Percentiles rank a stretch among this genome's conserved stretches.
These are phyloP conservation scores for Holtermanniella nyarrowii DNA, from an alignment of 768 basidiomycete genomes.

Conservation along the genomic window DNA sequence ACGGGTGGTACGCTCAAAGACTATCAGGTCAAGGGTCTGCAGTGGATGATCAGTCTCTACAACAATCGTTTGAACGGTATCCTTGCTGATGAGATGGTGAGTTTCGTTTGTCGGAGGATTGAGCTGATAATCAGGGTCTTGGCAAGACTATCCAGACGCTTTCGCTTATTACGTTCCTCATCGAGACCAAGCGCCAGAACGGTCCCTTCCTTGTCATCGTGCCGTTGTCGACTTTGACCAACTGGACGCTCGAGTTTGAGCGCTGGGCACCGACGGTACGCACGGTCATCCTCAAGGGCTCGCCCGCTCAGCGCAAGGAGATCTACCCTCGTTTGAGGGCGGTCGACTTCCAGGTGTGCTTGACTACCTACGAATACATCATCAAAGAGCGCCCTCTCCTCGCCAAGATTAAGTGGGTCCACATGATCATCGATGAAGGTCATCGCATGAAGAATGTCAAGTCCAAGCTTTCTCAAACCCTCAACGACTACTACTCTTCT, in stretches of 20 bases:
- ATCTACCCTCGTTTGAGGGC: constrained; percentile 64
- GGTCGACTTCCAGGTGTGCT: constrained; percentile 74
- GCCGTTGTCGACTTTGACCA: constrained; percentile 90
- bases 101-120: constrained; percentile 1
- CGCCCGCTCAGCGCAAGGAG: constrained; percentile 67
- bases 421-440: constrained; percentile 98
- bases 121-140: constrained; percentile 26
- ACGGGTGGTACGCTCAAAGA: constrained; percentile 85
- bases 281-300: constrained; percentile 80
- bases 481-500: constrained; percentile 85
- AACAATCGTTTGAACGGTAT: constrained; percentile 94
- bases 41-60: constrained; percentile 98
- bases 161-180: constrained; percentile 76
- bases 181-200: constrained; percentile 78
- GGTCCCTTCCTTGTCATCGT: constrained; percentile 94
- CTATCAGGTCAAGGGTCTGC: constrained; percentile 86
- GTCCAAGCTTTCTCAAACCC: constrained; percentile 77
- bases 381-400: constrained; percentile 90
- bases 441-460: constrained; percentile 96
- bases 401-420: constrained; percentile 86
- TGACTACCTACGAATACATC: constrained; percentile 95
- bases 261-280: constrained; percentile 85
- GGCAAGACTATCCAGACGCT: constrained; percentile 44
- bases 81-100: constrained; percentile 58
- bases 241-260: constrained; percentile 94